Conservation (phyloP, 331 rosid genomes). For the Prunus yedoensis region DNA sequence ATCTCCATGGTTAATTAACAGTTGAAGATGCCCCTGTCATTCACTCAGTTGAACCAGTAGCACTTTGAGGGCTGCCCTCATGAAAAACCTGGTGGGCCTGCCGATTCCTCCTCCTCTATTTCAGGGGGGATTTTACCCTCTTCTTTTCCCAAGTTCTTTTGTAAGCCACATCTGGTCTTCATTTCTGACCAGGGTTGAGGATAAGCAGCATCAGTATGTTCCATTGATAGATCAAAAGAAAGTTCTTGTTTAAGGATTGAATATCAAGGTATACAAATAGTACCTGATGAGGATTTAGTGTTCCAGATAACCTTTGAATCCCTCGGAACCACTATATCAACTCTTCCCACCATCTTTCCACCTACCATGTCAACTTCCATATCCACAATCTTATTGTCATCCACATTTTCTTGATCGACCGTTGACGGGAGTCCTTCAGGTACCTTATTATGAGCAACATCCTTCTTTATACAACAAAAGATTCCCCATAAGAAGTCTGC, state of each 20-base stretch:
- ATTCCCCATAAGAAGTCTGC: constrained; percentile 60
- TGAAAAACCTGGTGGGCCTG: not conserved
- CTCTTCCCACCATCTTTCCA: constrained; percentile 41
- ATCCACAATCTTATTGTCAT: constrained; percentile 18
- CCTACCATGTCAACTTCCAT: constrained; percentile 61
- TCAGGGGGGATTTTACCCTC: not conserved
- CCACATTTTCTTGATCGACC: not conserved
- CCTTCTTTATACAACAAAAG: constrained; percentile 28
- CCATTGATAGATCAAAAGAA: not conserved
- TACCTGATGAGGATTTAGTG: not conserved
- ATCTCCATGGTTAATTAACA: not conserved
- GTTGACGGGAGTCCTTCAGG: not conserved
- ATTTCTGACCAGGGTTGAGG: not conserved
- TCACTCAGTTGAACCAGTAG: not conserved
- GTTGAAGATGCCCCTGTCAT: not conserved
- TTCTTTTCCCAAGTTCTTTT: not conserved
- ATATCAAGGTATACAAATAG: not conserved
- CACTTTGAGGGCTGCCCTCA: not conserved
- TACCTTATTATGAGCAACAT: not conserved
- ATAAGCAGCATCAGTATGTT: not conserved
- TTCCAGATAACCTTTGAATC: constrained; percentile 5
- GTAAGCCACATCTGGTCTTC: not conserved
- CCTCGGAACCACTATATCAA: constrained; percentile 22
- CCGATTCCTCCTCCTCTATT: not conserved
- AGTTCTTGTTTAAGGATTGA: constrained; percentile 1